These are phyloP conservation scores for Malassezia sympodialis DNA, from an alignment of 1,284 basidiomycete species.

Conservation along the genomic window DNA sequence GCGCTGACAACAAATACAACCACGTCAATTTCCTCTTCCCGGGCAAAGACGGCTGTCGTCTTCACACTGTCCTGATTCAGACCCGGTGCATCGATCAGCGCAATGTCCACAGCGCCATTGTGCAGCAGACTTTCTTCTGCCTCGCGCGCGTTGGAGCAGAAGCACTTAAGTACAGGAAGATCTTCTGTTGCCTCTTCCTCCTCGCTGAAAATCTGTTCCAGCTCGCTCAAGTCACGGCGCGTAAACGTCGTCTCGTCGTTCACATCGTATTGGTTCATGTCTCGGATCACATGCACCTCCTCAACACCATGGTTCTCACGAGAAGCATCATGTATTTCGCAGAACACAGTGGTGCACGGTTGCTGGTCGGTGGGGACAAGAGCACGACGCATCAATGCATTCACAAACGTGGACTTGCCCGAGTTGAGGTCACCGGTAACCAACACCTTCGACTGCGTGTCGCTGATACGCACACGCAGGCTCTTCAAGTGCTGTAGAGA, in stretches of 20 bases:
- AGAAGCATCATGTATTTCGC: slow-evolving; percentile 85
- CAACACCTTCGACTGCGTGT: slow-evolving; percentile 88
- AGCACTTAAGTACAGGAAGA: slow-evolving; percentile 50
- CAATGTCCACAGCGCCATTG: slow-evolving; percentile 94
- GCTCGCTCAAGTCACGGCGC: slow-evolving; percentile 59
- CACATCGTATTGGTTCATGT: slow-evolving; percentile 62
- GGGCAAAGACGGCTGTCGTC: slow-evolving; percentile 89
- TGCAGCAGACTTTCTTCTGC: slow-evolving; percentile 51
- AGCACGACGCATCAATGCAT: slow-evolving; percentile 66
- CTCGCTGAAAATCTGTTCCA: slow-evolving; percentile 65
- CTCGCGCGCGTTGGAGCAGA: slow-evolving; percentile 30
- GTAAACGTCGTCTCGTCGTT: slow-evolving; percentile 67
- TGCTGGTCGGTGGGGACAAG: slow-evolving; percentile 96
- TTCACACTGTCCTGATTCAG: slow-evolving; percentile 90
- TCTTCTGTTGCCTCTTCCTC: slow-evolving; percentile 58
- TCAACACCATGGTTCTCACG: slow-evolving; percentile 66
- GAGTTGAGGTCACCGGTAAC: slow-evolving; percentile 99
- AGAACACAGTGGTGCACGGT: slow-evolving; percentile 92
- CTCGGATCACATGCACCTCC: slow-evolving; percentile 59
- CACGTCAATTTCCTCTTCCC: slow-evolving; percentile 96
- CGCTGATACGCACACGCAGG: slow-evolving; percentile 73
- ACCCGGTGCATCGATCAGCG: slow-evolving; percentile 95
- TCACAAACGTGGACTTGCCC: slow-evolving; percentile 96
- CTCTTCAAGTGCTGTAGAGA: slow-evolving; percentile 72
- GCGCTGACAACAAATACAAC: slow-evolving; percentile 96